These are phyloP conservation scores for Fusarium irregulare DNA, from an alignment of 2,329 filamentous ascomycete genomes.

Conservation along the genomic window DNA sequence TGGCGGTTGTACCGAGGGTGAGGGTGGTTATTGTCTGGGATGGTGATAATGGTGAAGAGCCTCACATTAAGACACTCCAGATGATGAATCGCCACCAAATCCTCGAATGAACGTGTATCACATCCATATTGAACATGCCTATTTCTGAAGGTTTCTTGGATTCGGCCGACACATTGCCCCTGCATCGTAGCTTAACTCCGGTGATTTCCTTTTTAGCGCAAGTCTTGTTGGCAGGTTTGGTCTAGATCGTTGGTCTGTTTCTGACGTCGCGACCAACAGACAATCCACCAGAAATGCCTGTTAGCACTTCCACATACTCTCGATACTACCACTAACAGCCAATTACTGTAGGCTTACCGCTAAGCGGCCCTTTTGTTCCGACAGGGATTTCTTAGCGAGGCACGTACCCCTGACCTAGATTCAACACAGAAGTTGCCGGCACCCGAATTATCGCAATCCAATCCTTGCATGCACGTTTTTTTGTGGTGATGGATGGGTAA, in stretches of 20 bases:
- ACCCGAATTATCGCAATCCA: neutral
- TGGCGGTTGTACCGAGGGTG: neutral
- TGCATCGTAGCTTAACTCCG: constrained; percentile 18
- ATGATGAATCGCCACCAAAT: no score
- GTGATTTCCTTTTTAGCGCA: constrained; percentile 34
- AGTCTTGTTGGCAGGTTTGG: neutral
- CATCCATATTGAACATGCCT: no score
- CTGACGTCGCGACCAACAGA: neutral
- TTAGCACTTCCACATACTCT: neutral
- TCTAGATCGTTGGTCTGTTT: constrained; percentile 26
- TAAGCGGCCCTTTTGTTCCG: constrained; percentile 32
- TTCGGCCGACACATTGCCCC: neutral
- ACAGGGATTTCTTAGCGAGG: constrained; percentile 1
- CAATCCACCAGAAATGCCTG: accelerated
- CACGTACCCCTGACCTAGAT: constrained; percentile 24
- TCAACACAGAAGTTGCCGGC: constrained; percentile 25
- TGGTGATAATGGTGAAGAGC: neutral
- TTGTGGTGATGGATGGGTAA: constrained; percentile 3
- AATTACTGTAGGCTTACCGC: neutral
- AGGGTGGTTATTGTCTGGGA: neutral
- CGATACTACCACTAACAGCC: neutral
- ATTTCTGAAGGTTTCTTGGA: neutral
- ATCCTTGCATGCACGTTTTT: constrained; percentile 1
- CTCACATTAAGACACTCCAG: neutral
- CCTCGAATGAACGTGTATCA: no score